Evolutionary conservation across 139 green algal species (phyloP).

Genomic region (Chlorella vulgaris): DNA sequence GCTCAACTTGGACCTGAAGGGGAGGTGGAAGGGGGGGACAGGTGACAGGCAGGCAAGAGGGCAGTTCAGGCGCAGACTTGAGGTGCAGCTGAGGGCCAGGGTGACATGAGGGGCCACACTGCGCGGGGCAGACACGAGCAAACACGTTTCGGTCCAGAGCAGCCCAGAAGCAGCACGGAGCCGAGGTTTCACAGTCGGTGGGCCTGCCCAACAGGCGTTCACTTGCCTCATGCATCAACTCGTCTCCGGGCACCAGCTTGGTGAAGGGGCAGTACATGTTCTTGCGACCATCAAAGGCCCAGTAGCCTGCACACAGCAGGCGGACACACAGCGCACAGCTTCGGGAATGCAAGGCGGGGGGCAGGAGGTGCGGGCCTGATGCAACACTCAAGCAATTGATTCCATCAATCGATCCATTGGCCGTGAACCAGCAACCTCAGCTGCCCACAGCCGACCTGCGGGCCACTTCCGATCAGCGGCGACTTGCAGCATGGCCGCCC

Average conservation of each 20-base stretch:
- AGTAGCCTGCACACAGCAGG: neutral
- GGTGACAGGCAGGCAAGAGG: no score
- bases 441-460: neutral
- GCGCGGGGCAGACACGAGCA: no score
- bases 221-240: conserved; percentile 16
- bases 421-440: neutral
- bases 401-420: no score
- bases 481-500: conserved; percentile 20
- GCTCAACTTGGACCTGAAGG: conserved; percentile 17
- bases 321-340: neutral
- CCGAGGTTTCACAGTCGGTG: no score
- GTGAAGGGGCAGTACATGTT: conserved; percentile 39
- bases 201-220: no score
- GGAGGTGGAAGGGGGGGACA: no score
- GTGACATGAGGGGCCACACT: neutral
- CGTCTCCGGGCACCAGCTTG: conserved; percentile 22
- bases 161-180: neutral
- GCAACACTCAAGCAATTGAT: no score
- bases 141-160: neutral
- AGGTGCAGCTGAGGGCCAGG: neutral
- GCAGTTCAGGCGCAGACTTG: no score
- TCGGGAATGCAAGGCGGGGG: no score
- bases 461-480: neutral
- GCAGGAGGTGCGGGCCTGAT: neutral
- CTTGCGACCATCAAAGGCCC: conserved; percentile 44